Percentiles rank a stretch among this genome's conserved stretches.
Evolutionary conservation across 495 filamentous ascomycete genomes (phyloP).

Genomic region (Opeltia flavorubescens): DNA sequence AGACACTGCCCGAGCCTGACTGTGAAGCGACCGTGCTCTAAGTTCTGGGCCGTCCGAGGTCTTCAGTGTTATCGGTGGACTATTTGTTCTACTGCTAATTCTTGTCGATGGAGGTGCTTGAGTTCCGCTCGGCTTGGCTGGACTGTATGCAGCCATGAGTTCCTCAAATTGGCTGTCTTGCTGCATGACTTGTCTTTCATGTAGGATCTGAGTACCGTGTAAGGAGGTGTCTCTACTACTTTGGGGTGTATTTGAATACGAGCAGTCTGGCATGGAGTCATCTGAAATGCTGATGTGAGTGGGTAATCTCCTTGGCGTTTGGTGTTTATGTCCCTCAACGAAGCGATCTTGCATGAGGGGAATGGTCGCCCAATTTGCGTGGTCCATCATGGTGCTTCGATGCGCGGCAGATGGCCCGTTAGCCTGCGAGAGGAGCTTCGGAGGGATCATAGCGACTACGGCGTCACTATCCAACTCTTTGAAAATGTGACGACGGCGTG

Average conservation of each 20-base stretch:
- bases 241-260: slow-evolving; percentile 24
- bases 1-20: slow-evolving; percentile 9
- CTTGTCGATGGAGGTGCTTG: slow-evolving; percentile 29
- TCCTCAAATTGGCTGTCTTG: slow-evolving; percentile 21
- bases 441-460: slow-evolving; percentile 15
- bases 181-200: background rate
- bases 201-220: background rate
- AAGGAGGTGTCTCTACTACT: slow-evolving; percentile 27
- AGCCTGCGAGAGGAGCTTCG: slow-evolving; percentile 18
- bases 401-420: slow-evolving; percentile 15
- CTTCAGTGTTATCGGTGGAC: slow-evolving; percentile 13
- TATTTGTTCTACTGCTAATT: slow-evolving; percentile 18
- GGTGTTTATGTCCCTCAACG: slow-evolving; percentile 6
- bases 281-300: background rate
- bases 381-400: slow-evolving; percentile 12
- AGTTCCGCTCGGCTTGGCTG: slow-evolving; percentile 24
- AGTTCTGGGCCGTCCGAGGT: slow-evolving; percentile 23
- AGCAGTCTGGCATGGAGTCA: slow-evolving; percentile 25
- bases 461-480: background rate
- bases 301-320: no score
- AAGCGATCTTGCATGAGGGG: slow-evolving; percentile 24
- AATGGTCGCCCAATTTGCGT: slow-evolving; percentile 17
- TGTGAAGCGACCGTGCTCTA: slow-evolving; percentile 20
- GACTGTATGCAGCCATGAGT: slow-evolving; percentile 26
- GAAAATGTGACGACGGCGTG: slow-evolving; percentile 22